Percentiles rank a stretch among this genome's conserved stretches.
Conservation (phyloP, 495 filamentous ascomycete species). For the Penicillium alfredii region DNA sequence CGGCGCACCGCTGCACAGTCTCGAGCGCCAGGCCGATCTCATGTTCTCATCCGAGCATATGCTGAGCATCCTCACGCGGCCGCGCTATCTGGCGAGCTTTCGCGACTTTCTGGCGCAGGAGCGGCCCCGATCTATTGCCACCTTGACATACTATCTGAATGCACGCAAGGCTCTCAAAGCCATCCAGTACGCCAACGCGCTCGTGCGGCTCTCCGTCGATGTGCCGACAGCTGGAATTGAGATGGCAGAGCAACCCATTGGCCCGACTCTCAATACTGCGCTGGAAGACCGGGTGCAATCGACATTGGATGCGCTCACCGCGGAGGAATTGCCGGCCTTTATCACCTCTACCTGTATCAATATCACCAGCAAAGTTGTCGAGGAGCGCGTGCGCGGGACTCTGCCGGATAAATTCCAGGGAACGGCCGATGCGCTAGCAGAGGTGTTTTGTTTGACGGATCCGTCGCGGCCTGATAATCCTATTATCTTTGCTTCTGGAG, state of each 20-base stretch:
- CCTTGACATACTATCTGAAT: constrained; percentile 61
- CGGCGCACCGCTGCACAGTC: constrained; percentile 28
- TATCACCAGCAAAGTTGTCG: constrained; percentile 33
- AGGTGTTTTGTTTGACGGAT: constrained; percentile 74
- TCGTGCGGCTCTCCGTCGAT: constrained; percentile 37
- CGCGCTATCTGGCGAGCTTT: constrained; percentile 55
- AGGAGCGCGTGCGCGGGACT: constrained; percentile 30
- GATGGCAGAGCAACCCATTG: constrained; percentile 37
- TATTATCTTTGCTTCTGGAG: constrained; percentile 72
- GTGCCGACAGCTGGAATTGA: constrained; percentile 32
- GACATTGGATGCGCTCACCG: constrained; percentile 54
- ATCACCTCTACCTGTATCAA: constrained; percentile 45
- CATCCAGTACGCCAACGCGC: constrained; percentile 65
- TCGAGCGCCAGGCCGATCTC: constrained; percentile 56
- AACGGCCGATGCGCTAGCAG: constrained; percentile 64
- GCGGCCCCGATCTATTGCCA: constrained; percentile 62
- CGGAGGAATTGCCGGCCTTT: constrained; percentile 65
- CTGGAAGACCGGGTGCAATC: constrained; percentile 53
- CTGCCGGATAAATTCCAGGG: constrained; percentile 39
- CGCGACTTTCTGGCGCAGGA: constrained; percentile 65
- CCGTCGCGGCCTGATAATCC: constrained; percentile 68
- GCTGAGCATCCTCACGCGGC: constrained; percentile 53
- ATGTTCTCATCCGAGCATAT: constrained; percentile 65
- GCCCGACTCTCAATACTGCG: constrained; percentile 43
- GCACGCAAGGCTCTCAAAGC: constrained; percentile 62